A percentile compares a stretch with the other conserved stretches of the same genome.
phyloP scores from a whole-genome alignment of 805 yeast species.

The Zygotorulaspora sp. region DNA sequence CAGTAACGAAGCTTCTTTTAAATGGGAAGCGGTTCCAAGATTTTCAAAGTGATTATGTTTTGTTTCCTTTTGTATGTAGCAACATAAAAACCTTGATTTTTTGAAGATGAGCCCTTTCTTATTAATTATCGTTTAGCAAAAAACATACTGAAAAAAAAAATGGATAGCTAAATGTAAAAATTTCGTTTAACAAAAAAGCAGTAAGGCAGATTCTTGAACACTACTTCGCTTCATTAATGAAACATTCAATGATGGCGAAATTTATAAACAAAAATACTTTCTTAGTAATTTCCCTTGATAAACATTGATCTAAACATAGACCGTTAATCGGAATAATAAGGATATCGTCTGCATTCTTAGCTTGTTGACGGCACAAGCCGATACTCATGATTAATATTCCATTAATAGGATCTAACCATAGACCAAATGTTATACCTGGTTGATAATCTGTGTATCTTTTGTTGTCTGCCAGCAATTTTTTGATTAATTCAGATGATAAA shows the following conservation, averaged over 20 bases:
- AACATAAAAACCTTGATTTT: neutral
- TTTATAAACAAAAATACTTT: slow-evolving; percentile 23
- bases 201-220: neutral
- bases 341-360: neutral
- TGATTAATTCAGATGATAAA: slow-evolving; percentile 6
- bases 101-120: neutral
- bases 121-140: too few species aligned
- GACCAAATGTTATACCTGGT: slow-evolving; percentile 10
- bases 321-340: slow-evolving; percentile 17
- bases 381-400: slow-evolving; percentile 22
- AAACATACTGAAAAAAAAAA: neutral
- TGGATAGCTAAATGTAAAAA: neutral
- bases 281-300: slow-evolving; percentile 9
- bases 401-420: slow-evolving; percentile 24
- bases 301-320: slow-evolving; percentile 8
- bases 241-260: slow-evolving; percentile 20
- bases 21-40: too few species aligned
- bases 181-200: neutral
- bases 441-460: neutral
- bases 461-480: neutral
- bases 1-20: too few species aligned
- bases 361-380: slow-evolving; percentile 4
- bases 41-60: neutral
- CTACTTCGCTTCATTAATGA: slow-evolving; percentile 11
- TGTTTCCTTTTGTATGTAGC: neutral